A percentile compares a stretch with the other conserved stretches of the same genome.
phyloP scores from a whole-genome alignment of 2,329 filamentous ascomycete genomes.

The Botrytis medusae region DNA sequence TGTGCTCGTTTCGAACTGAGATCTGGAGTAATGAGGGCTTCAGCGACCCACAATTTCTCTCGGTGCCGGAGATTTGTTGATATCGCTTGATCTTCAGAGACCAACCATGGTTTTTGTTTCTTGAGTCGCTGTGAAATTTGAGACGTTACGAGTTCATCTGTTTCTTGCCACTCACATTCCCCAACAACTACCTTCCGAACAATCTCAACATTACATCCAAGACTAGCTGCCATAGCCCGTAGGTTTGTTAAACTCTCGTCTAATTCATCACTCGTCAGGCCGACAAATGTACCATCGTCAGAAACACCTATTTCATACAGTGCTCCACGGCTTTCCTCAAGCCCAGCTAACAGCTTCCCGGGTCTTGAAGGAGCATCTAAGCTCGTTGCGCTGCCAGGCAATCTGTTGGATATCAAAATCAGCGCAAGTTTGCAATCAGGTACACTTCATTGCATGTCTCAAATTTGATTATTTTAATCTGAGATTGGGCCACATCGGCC shows the following conservation, averaged over 20 bases:
- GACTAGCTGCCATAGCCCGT: constrained; percentile 84
- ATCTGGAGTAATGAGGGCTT: constrained; percentile 82
- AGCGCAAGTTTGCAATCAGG: neutral
- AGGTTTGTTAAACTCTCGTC: constrained; percentile 85
- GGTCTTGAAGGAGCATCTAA: constrained; percentile 50
- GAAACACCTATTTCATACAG: constrained; percentile 96
- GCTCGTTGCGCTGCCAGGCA: constrained; percentile 63
- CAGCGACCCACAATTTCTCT: constrained; percentile 78
- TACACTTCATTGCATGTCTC: neutral
- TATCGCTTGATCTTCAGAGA: neutral
- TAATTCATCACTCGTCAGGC: constrained; percentile 86
- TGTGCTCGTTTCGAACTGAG: constrained; percentile 45
- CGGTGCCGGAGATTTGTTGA: constrained; percentile 36
- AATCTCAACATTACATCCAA: constrained; percentile 83
- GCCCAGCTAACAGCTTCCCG: constrained; percentile 66
- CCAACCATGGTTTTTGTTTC: constrained; percentile 27
- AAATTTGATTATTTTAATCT: neutral
- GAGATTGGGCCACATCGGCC: neutral
- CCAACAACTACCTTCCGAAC: constrained; percentile 82
- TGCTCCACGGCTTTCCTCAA: constrained; percentile 91
- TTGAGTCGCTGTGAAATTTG: constrained; percentile 23
- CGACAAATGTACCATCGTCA: constrained; percentile 88
- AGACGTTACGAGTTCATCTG: constrained; percentile 15
- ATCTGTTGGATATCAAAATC: constrained; percentile 25
- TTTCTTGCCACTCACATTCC: constrained; percentile 67